Conservation (phyloP, 2,329 filamentous ascomycete genomes). For the Calonectria pseudoreteaudii region DNA sequence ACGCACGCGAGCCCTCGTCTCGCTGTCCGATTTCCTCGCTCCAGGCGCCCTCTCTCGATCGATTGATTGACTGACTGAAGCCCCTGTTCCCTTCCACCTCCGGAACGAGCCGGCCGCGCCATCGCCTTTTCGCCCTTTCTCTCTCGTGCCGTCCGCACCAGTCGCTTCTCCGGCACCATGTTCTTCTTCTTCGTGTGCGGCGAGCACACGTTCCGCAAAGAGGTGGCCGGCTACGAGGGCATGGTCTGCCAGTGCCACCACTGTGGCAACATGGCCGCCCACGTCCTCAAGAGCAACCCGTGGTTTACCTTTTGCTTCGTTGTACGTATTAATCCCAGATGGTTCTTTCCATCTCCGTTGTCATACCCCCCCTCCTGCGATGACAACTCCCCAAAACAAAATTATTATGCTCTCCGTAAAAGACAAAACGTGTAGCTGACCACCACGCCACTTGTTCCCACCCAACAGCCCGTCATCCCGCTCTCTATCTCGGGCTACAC, state of each 20-base stretch:
- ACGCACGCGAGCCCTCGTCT: not conserved
- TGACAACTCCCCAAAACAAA: no score
- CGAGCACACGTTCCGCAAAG: conserved; percentile 70
- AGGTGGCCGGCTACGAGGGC: conserved; percentile 71
- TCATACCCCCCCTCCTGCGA: not conserved
- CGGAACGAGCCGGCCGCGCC: not conserved
- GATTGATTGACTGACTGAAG: not conserved
- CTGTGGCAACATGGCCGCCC: conserved; percentile 73
- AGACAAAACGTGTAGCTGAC: conserved; percentile 31
- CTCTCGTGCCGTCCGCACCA: not conserved
- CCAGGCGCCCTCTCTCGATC: not conserved
- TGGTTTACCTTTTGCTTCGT: conserved; percentile 88
- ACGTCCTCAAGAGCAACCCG: conserved; percentile 72
- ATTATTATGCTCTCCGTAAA: not conserved
- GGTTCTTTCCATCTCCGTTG: not conserved
- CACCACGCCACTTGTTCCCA: not conserved
- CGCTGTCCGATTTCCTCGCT: not conserved
- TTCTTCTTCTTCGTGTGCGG: conserved; percentile 73
- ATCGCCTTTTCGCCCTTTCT: not conserved
- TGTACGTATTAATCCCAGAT: conserved; percentile 54
- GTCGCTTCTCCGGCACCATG: conserved; percentile 53
- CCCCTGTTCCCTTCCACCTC: not conserved
- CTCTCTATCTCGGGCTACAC: conserved; percentile 75
- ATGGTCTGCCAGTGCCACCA: conserved; percentile 73
- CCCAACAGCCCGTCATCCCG: conserved; percentile 73